Evolutionary conservation across 306 rosid genomes (phyloP).

Genomic region (Lathyrus sativus): DNA sequence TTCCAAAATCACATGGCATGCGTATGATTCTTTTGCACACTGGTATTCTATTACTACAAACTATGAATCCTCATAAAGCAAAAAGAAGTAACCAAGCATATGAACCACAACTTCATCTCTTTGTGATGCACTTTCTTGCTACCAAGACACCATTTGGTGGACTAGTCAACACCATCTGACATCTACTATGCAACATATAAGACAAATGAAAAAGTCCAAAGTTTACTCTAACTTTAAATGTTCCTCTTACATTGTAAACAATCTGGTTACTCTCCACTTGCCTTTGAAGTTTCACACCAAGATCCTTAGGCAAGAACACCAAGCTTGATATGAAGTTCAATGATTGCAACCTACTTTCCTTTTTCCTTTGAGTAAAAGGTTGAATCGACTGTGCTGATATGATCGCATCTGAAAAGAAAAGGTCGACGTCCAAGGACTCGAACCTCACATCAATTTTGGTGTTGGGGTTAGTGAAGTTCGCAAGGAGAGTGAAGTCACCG

Average conservation of each 20-base stretch:
- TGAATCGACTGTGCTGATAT: constrained; percentile 65
- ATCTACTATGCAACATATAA: constrained; percentile 70
- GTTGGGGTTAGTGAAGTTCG: constrained; percentile 83
- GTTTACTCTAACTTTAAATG: constrained; percentile 58
- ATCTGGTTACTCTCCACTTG: constrained; percentile 65
- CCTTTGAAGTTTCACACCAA: constrained; percentile 60
- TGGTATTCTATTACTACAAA: constrained; percentile 8
- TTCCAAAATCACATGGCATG: constrained; percentile 3
- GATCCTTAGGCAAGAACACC: constrained; percentile 65
- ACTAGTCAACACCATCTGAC: constrained; percentile 73
- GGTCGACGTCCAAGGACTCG: constrained; percentile 59
- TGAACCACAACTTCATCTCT: constrained; percentile 48
- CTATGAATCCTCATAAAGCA: constrained; percentile 33
- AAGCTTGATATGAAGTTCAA: constrained; percentile 76
- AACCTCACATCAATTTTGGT: constrained; percentile 62
- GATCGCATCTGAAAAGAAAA: constrained; percentile 66
- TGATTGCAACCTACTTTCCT: constrained; percentile 58
- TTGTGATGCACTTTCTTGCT: constrained; percentile 66
- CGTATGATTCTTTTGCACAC: constrained; percentile 26
- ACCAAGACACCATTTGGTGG: constrained; percentile 80
- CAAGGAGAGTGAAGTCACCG: constrained; percentile 70
- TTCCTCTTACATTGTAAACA: constrained; percentile 65
- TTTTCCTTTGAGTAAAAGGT: constrained; percentile 60
- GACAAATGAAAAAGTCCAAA: constrained; percentile 64
- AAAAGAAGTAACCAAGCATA: constrained; percentile 15